These are phyloP conservation scores for Polymyxa betae DNA, from an alignment of 208 protist species.

Conservation along the genomic window DNA sequence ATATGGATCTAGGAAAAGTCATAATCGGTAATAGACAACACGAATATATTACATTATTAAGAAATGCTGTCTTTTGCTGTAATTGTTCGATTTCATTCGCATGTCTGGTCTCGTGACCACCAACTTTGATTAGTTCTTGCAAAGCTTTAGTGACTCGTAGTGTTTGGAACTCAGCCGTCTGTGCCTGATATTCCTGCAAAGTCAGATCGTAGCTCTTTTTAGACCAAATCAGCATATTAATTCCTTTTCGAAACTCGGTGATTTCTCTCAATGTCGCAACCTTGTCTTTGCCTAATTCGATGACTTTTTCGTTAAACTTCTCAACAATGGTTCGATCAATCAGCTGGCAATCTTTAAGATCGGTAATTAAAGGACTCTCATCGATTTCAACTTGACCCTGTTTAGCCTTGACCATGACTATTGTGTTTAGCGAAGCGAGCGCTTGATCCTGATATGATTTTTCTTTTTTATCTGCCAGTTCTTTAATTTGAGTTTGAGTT, in stretches of 20 bases:
- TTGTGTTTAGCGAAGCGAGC: neutral
- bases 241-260: slow-evolving; percentile 26
- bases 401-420: slow-evolving; percentile 29
- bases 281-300: slow-evolving; percentile 26
- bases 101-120: slow-evolving; percentile 24
- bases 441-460: neutral
- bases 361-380: neutral
- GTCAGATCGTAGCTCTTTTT: slow-evolving; percentile 39
- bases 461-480: neutral
- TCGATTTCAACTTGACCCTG: slow-evolving; percentile 45
- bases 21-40: neutral
- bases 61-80: neutral
- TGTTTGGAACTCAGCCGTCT: slow-evolving; percentile 50
- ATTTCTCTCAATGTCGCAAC: slow-evolving; percentile 23
- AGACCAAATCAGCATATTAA: slow-evolving; percentile 22
- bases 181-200: slow-evolving; percentile 35
- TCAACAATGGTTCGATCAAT: slow-evolving; percentile 28
- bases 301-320: slow-evolving; percentile 5
- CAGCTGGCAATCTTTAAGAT: neutral
- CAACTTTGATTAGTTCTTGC: slow-evolving; percentile 48
- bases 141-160: slow-evolving; percentile 10
- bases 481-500: neutral
- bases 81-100: neutral
- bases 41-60: neutral
- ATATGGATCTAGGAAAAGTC: neutral